Base-by-base conservation (phyloP, 257 asterid species). In the Fraxinus americana region DNA sequence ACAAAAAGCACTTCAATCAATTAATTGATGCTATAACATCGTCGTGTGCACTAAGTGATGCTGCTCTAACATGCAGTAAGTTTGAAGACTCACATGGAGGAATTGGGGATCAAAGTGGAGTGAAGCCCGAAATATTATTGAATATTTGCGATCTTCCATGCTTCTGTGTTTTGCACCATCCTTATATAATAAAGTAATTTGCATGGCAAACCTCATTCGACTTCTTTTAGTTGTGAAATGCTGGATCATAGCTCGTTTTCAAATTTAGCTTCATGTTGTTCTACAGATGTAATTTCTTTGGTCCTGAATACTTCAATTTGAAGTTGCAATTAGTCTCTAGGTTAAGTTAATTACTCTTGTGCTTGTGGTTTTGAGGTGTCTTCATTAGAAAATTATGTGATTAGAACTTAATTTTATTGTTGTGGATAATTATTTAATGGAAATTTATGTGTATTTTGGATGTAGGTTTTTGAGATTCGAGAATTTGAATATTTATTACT, bases 131-230 rank as follows among this genome's bases (percentile, higher is more conserved):
- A 79, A 96, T 93, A 73, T 84, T 96, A 52, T 82, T 93, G 75
- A 96, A 91, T 83, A 86, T 92, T 75, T 92, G 98, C 84, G 98
- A 96, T 80, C 92, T 96, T 82, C 94, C 93, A 76, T 91, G 94
- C 93, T 96, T 92, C 86, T 96, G 98, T 69, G 93, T 96, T 68
- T 77, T 92, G 89, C 97, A 96, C 86, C 99, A 96, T 85, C 94
- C 99, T 35, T 88, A 88, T 75, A 90, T 92, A 87, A 96, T 96
- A 84, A 93, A 96, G 99, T 96, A 90, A 89, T 76, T 57, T 81
- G 75, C 77, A 82, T 45, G 66, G 75, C 67, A 7, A 66, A 73
- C 34, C 48, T 36, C 21, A 45, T 52, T 70, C 80, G 34, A 70
- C 67, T 4, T 63, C 43, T 32, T 70, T 69, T 78, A 75, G 72